Conservation (phyloP, 768 basidiomycete species). For the Termitomyces sp. region DNA sequence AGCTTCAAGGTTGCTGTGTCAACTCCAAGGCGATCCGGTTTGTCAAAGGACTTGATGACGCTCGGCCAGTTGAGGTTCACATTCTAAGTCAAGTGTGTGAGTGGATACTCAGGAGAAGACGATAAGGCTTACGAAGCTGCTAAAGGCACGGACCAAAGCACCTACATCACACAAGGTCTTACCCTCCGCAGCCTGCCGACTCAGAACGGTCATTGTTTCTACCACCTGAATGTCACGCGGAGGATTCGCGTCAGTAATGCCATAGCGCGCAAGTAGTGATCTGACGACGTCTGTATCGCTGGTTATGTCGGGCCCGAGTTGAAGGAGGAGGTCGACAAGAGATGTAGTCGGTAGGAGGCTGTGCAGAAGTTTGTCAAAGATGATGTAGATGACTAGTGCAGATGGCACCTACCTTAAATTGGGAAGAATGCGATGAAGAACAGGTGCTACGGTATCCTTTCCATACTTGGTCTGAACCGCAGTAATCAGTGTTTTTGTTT, state of each 20-base stretch:
- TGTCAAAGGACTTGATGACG: slow-evolving; percentile 84
- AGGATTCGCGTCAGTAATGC: slow-evolving; percentile 66
- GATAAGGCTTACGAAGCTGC: slow-evolving; percentile 60
- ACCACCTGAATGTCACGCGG: slow-evolving; percentile 68
- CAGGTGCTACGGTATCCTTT: slow-evolving; percentile 67
- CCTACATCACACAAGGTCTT: slow-evolving; percentile 70
- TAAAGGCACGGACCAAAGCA: slow-evolving; percentile 66
- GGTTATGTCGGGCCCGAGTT: slow-evolving; percentile 78
- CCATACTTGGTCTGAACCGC: slow-evolving; percentile 81
- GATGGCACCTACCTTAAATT: slow-evolving; percentile 55
- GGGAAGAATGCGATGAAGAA: slow-evolving; percentile 71
- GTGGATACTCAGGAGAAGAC: neutral
- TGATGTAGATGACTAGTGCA: neutral
- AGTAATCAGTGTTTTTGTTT: slow-evolving; percentile 71
- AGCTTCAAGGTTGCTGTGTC: slow-evolving; percentile 89
- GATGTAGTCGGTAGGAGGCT: slow-evolving; percentile 68
- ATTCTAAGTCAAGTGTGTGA: slow-evolving; percentile 38
- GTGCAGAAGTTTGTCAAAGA: slow-evolving; percentile 2
- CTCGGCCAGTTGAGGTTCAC: slow-evolving; percentile 73
- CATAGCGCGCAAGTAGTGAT: slow-evolving; percentile 70
- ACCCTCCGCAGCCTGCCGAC: slow-evolving; percentile 71
- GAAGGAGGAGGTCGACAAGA: slow-evolving; percentile 70
- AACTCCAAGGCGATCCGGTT: slow-evolving; percentile 76
- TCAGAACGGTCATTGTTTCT: slow-evolving; percentile 67
- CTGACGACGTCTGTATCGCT: slow-evolving; percentile 67